A percentile compares a stretch with the other conserved stretches of the same genome.
Conservation (phyloP, 2,329 filamentous ascomycete species). For the Ophiostoma montium region DNA sequence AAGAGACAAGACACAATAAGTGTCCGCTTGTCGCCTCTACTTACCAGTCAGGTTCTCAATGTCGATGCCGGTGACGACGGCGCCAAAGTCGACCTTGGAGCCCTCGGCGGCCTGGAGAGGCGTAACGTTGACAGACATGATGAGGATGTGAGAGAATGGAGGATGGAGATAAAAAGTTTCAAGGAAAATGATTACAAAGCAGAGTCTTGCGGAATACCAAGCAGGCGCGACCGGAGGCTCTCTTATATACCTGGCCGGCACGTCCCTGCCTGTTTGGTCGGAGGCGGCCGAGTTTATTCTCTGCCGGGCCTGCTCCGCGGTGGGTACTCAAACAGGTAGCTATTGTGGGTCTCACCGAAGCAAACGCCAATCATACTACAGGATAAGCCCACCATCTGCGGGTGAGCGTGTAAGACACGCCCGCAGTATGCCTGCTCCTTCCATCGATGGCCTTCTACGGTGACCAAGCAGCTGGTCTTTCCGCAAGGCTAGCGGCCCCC, state of each 20-base stretch:
- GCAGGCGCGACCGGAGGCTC: background rate
- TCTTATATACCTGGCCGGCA: background rate
- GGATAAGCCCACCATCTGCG: no score
- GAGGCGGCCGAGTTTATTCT: conserved; percentile 6
- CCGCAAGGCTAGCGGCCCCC: background rate
- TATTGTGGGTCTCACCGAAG: no score
- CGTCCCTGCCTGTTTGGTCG: conserved; percentile 1
- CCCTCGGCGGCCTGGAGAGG: conserved; percentile 9
- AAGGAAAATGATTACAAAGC: background rate
- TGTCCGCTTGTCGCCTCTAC: conserved; percentile 13
- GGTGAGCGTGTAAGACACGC: no score
- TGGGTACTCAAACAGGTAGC: no score
- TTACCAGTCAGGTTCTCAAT: conserved; percentile 49
- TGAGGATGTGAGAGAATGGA: background rate
- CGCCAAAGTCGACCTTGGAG: conserved; percentile 41
- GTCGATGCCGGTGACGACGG: conserved; percentile 41
- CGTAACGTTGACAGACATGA: conserved; percentile 8
- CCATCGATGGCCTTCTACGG: no score
- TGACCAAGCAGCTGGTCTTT: no score
- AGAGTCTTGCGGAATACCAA: background rate
- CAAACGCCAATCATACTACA: no score
- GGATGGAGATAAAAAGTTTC: background rate
- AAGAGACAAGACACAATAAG: no score
- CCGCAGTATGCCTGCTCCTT: no score
- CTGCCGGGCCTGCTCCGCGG: no score